Base-by-base conservation (phyloP, 2,329 filamentous ascomycete genomes). In the Aspergillus neoniger region DNA sequence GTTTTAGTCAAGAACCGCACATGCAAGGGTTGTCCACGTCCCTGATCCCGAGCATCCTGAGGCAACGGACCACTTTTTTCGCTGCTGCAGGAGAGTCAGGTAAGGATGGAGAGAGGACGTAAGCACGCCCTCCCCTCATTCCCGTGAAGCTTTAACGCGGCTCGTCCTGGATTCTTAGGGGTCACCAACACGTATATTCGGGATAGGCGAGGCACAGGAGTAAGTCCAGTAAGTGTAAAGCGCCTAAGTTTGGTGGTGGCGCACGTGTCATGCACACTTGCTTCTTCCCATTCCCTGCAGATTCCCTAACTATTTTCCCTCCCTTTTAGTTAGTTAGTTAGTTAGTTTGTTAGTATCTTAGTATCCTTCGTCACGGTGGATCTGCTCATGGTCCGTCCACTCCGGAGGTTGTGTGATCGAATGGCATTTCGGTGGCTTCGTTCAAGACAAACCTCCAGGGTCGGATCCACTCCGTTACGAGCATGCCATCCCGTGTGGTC, bases 381-480 rank as follows among this genome's bases (percentile, higher is more conserved):
- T 60, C 32, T 36, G 32, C 32, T 36, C 52, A 21, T 55, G 53
- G 53, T 55, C 51, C 57, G 51, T 48, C 53, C 52, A 50, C 25
- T 48, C 51, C 51, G 51, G 41, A 52, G 52, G 51, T 55, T 59
- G 52, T 56, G 58, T 60, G 58, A 56, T 60, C 58, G 17, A 51
- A 60, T 56, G 58, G 58, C 47, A 59, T 59, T 49, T 55, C 44
- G 51, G 57, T 55, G 57, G 57, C 57, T 55, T 60, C 38, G 52
- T 52, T 55, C 47, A 51, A 55, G 41, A 61, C 51, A 59, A 58
- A 47, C 53, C 39, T 52, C 59, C 44, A 61, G 52, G 59, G 47
- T 49, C 57, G 61, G 65, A 60, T 65, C 64, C 65, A 67, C 64
- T 62, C 32, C 57, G 59, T 61, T 53, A 52, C 57, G 60, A 63